These are phyloP conservation scores for Yamadazyma aaseri DNA, from an alignment of 1,139 yeast genomes.

Conservation along the genomic window DNA sequence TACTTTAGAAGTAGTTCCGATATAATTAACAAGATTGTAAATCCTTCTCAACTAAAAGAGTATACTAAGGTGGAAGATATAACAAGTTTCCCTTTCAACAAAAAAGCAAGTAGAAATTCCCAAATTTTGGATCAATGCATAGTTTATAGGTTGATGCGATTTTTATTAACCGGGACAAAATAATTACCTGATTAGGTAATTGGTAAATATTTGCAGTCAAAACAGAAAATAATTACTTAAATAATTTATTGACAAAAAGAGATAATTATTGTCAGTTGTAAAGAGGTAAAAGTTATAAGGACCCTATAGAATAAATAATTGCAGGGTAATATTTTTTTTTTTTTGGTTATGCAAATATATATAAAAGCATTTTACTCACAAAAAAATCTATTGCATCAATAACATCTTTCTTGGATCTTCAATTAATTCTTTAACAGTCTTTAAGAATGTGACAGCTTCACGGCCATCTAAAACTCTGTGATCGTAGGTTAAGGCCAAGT, in stretches of 20 bases:
- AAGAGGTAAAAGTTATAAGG: no score
- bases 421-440: constrained; percentile 91
- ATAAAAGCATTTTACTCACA: background rate
- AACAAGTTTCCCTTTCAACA: no score
- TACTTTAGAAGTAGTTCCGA: no score
- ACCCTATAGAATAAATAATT: no score
- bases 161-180: constrained; percentile 7
- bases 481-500: constrained; percentile 96
- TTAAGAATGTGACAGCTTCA: constrained; percentile 97
- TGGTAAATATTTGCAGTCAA: constrained; percentile 14
- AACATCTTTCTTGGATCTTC: constrained; percentile 99
- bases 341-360: background rate
- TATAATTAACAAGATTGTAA: no score
- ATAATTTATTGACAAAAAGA: background rate
- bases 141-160: constrained; percentile 13
- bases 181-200: constrained; percentile 12
- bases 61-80: no score
- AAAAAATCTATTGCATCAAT: constrained; percentile 45
- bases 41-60: no score
- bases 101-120: constrained; percentile 1
- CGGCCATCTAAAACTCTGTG: constrained; percentile 98
- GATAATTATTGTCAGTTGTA: no score
- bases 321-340: no score
- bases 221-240: background rate
- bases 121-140: constrained; percentile 10